These are phyloP conservation scores for Schizosaccharomyces osmophilus DNA, from an alignment of 805 yeast genomes.

Conservation along the genomic window DNA sequence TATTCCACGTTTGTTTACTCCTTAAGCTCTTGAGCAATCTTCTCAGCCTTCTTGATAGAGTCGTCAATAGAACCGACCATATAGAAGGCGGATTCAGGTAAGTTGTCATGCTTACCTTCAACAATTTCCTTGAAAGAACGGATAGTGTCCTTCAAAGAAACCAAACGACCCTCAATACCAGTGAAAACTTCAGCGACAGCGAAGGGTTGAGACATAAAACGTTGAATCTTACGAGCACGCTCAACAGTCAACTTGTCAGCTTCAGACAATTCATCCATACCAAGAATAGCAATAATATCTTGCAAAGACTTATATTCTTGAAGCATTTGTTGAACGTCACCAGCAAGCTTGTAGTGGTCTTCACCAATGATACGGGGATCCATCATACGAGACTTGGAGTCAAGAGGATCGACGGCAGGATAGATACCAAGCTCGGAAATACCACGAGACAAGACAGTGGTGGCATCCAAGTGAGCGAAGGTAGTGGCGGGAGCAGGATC, in stretches of 20 bases:
- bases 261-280: conserved; percentile 99
- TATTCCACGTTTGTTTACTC: not conserved
- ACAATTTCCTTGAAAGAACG: conserved; percentile 87
- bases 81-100: conserved; percentile 98
- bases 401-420: conserved; percentile 99
- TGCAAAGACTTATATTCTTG: conserved; percentile 99
- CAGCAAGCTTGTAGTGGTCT: conserved; percentile 93
- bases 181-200: conserved; percentile 99
- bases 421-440: conserved; percentile 98
- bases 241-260: conserved; percentile 96
- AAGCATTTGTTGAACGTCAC: conserved; percentile 88
- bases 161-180: conserved; percentile 96
- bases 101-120: conserved; percentile 94
- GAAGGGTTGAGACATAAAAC: conserved; percentile 99
- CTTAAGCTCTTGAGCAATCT: conserved; percentile 21
- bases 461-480: conserved; percentile 98
- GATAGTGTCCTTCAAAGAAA: conserved; percentile 86
- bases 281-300: conserved; percentile 99
- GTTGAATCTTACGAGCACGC: conserved; percentile 99
- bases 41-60: conserved; percentile 95
- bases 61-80: conserved; percentile 99
- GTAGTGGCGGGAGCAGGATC: conserved; percentile 99
- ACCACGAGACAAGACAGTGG: conserved; percentile 98
- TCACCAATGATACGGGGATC: conserved; percentile 94
- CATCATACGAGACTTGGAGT: conserved; percentile 94